Percentiles rank a stretch among this genome's conserved stretches.
phyloP scores from a whole-genome alignment of 352 stramenopile species.

The Phytophthora melonis region DNA sequence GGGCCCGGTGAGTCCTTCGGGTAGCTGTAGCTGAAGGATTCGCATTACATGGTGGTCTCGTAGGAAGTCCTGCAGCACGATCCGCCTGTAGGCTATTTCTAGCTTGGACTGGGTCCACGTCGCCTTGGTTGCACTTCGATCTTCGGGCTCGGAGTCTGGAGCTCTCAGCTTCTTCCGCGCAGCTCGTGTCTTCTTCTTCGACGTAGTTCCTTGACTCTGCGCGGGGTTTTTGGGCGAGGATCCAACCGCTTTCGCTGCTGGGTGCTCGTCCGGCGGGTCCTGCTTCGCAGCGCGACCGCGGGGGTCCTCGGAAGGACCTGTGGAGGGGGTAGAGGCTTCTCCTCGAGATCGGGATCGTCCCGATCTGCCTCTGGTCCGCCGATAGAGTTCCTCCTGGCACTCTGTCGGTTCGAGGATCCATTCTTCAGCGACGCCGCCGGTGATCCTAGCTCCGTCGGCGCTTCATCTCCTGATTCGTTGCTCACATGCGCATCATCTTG shows the following conservation, averaged over 20 bases:
- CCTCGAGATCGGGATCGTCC: conserved; percentile 8
- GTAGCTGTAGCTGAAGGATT: not conserved
- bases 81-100: not conserved
- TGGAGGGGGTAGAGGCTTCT: conserved; percentile 17
- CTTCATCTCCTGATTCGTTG: no score
- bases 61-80: not conserved
- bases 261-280: not conserved
- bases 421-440: no score
- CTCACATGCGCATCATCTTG: no score
- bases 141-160: not conserved
- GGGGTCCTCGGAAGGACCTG: conserved; percentile 1
- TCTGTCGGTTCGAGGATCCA: no score
- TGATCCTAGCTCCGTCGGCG: no score
- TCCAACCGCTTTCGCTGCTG: no score
- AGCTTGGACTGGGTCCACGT: not conserved
- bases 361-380: conserved; percentile 1
- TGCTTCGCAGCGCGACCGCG: conserved; percentile 3
- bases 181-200: not conserved
- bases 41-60: not conserved
- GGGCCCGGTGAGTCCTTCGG: not conserved
- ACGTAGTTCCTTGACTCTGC: no score
- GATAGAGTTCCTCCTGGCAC: conserved; percentile 13
- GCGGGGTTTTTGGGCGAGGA: no score
- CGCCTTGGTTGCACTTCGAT: not conserved
- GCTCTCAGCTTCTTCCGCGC: conserved; percentile 4